Base-by-base conservation (phyloP, 2,329 filamentous ascomycete genomes). In the Aureobasidium sp. region DNA sequence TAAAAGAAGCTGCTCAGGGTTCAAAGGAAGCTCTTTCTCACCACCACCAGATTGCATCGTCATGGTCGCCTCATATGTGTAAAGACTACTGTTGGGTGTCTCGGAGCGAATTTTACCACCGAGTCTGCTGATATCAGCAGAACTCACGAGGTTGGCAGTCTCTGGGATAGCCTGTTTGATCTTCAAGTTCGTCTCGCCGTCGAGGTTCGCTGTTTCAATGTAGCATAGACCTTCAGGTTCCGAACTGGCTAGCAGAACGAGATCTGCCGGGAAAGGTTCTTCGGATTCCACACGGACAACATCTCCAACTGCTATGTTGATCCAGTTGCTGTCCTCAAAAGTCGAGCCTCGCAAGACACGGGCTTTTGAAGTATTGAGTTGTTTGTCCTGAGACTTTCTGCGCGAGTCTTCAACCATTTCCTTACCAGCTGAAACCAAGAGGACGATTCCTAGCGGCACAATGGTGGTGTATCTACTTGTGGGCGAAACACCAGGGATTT, bases 161-260 rank as follows among this genome's bases (percentile, higher is more conserved):
- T 99, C 94, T 0, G 94, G 93, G 59, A 97, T 86, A 2, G 87
- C 93, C 77, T 99, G 94, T 78, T 99, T 99, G 78, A 99, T 96
- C 77, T 99, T 99, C 68, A 99, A 78, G 72, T 99, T 99, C 25
- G 94, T 99, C 76, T 99, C 94, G 68, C 94, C 94, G 69, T 99
- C 94, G 62, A 99, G 80, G 72, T 99, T 99, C 29, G 94, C 93
- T 2, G 94, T 99, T 77, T 99, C 94, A 71, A 99, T 97, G 73
- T 99, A 99, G 76, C 94, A 99, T 61, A 99, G 78, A 68, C 94
- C 94, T 78, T 99, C 94, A 1, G 94, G 95, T 73, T 99, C 95
- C 7, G 94, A 97, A 70, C 91, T 96, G 9, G 94, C 92, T 62
- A 99, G 79, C 30, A 99, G 81, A 5, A 97, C 91, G 66, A 99